phyloP scores from a whole-genome alignment of 257 asterid genomes.

The Nicotiana benthamiana region DNA sequence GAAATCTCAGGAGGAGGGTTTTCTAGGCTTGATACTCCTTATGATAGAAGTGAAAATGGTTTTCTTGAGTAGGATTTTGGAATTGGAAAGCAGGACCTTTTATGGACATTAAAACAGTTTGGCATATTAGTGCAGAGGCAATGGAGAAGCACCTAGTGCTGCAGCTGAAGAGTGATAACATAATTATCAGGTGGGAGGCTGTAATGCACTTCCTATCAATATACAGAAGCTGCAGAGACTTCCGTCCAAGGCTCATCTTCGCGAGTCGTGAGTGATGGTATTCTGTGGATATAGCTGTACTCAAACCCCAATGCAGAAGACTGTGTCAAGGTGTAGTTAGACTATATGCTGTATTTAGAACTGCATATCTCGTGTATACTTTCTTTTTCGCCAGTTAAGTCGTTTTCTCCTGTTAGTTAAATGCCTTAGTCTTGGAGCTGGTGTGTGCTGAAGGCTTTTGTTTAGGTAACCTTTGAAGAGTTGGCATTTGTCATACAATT shows the following conservation, averaged over 20 bases:
- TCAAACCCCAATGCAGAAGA: not conserved
- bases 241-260: not conserved
- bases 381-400: not conserved
- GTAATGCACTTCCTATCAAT: not conserved
- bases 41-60: not conserved
- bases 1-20: conserved; percentile 25
- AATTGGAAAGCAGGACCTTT: not conserved
- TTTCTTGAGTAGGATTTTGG: not conserved
- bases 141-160: not conserved
- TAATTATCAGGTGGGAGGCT: not conserved
- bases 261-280: not conserved
- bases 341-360: not conserved
- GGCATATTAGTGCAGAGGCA: conserved; percentile 2
- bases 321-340: not conserved
- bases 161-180: not conserved
- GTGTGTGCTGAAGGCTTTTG: not conserved
- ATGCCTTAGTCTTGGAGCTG: not conserved
- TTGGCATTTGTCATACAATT: not conserved
- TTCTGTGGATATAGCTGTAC: not conserved
- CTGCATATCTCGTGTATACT: not conserved
- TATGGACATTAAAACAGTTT: not conserved
- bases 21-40: conserved; percentile 17
- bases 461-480: not conserved
- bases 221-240: not conserved
- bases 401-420: not conserved